phyloP scores from a whole-genome alignment of 306 rosid species.

The Begonia fuchsioides region DNA sequence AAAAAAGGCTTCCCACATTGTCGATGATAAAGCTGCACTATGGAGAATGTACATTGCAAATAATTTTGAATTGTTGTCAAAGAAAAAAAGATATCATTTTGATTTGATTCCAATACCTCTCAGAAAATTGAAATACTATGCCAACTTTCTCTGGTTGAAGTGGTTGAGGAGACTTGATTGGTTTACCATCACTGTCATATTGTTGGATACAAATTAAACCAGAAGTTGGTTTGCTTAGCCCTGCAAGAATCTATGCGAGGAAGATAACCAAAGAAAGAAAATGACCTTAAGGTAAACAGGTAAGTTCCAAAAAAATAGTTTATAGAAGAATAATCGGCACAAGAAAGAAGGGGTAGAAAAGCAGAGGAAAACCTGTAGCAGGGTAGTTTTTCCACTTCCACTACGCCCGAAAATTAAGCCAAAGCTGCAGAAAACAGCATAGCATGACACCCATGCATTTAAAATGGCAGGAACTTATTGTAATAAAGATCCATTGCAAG shows the following conservation, averaged over 20 bases:
- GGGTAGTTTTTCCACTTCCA: slow-evolving; percentile 93
- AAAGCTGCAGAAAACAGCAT: slow-evolving; percentile 39
- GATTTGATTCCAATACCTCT: slow-evolving; percentile 36
- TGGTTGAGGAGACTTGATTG: slow-evolving; percentile 37
- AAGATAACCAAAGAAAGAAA: not conserved
- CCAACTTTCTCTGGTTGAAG: slow-evolving; percentile 74
- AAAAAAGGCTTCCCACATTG: too few relatives aligned
- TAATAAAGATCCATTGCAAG: not conserved
- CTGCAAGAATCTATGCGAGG: slow-evolving; percentile 66
- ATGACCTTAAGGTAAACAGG: slow-evolving; percentile 1
- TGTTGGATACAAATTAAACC: slow-evolving; percentile 65
- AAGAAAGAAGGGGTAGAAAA: not conserved
- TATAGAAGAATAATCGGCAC: not conserved
- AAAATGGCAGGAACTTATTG: slow-evolving; percentile 5
- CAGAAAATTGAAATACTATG: slow-evolving; percentile 92
- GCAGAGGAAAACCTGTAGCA: slow-evolving; percentile 47
- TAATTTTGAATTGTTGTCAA: too few relatives aligned
- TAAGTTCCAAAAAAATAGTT: not conserved
- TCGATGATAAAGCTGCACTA: too few relatives aligned
- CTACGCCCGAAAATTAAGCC: slow-evolving; percentile 82
- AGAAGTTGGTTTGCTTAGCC: slow-evolving; percentile 70
- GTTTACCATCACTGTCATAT: slow-evolving; percentile 54
- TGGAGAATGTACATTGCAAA: too few relatives aligned
- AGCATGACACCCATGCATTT: slow-evolving; percentile 5
- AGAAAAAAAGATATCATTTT: not conserved